These are phyloP conservation scores for Puccinia polysora DNA, from an alignment of 1,284 basidiomycete genomes.

Conservation along the genomic window DNA sequence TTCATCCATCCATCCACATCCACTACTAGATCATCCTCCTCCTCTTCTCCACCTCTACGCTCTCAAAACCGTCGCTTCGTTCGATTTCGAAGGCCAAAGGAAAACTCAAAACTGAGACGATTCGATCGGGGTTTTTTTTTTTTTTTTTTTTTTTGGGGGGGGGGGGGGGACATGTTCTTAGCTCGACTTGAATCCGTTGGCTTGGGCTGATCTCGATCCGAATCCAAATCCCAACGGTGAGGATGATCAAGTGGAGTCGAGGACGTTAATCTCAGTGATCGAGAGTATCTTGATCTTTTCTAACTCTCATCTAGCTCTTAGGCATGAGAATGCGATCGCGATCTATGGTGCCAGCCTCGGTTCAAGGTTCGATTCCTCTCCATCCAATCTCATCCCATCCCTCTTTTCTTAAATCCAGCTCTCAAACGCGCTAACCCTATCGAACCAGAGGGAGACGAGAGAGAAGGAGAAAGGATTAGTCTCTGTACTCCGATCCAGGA, in stretches of 20 bases:
- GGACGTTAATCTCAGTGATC: conserved; percentile 49
- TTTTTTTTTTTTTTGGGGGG: no score
- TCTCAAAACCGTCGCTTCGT: no score
- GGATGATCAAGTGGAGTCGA: not conserved
- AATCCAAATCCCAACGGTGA: not conserved
- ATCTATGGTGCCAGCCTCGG: conserved; percentile 82
- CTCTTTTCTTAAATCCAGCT: no score
- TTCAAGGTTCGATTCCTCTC: conserved; percentile 59
- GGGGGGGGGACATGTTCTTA: conserved; percentile 29
- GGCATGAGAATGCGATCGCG: conserved; percentile 84
- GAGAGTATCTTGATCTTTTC: conserved; percentile 71
- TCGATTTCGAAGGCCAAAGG: no score
- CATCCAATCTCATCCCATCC: no score
- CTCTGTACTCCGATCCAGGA: no score
- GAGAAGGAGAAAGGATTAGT: no score
- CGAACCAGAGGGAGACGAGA: no score
- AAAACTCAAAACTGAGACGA: not conserved
- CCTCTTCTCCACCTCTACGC: no score
- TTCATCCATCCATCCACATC: no score
- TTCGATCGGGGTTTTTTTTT: not conserved
- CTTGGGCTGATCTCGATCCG: conserved; percentile 48
- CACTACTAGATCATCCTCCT: no score
- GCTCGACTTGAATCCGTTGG: conserved; percentile 51
- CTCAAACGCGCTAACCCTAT: no score
- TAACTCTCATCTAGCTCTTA: conserved; percentile 83